A percentile compares a stretch with the other conserved stretches of the same genome.
These are phyloP conservation scores for Parasarocladium wereldwijsianum DNA, from an alignment of 2,329 filamentous ascomycete genomes.

Conservation along the genomic window DNA sequence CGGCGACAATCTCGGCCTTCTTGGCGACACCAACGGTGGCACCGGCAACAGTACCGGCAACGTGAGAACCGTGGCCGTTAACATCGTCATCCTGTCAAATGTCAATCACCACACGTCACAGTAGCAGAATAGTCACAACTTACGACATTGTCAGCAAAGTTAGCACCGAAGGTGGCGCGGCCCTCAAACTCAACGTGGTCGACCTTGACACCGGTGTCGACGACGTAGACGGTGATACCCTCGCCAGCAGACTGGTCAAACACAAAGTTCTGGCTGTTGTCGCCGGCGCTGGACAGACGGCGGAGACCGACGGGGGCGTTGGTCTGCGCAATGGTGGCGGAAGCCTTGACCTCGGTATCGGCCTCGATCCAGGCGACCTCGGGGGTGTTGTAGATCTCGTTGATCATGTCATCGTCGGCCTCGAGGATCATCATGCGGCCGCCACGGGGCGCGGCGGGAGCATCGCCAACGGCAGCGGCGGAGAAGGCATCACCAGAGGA, in stretches of 20 bases:
- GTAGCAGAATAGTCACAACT: slow-evolving; percentile 10
- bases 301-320: slow-evolving; percentile 38
- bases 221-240: slow-evolving; percentile 46
- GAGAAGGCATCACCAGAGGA: too few relatives aligned
- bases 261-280: slow-evolving; percentile 16
- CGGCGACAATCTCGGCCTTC: slow-evolving; percentile 36
- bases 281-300: slow-evolving; percentile 30
- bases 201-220: slow-evolving; percentile 48
- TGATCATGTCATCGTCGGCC: slow-evolving; percentile 33
- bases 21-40: slow-evolving; percentile 49
- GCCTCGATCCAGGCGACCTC: slow-evolving; percentile 40
- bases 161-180: slow-evolving; percentile 36
- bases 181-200: slow-evolving; percentile 42
- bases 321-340: slow-evolving; percentile 31
- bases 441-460: too few relatives aligned
- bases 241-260: slow-evolving; percentile 37
- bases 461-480: too few relatives aligned
- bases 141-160: slow-evolving; percentile 33
- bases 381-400: slow-evolving; percentile 29
- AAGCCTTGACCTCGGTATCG: slow-evolving; percentile 31
- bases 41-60: slow-evolving; percentile 46
- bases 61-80: slow-evolving; percentile 51
- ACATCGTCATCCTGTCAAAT: slow-evolving; percentile 30
- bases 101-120: slow-evolving; percentile 3
- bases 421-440: slow-evolving; percentile 39